Conservation (phyloP, 2,329 filamentous ascomycete species). For the Coniochaeta sp. region DNA sequence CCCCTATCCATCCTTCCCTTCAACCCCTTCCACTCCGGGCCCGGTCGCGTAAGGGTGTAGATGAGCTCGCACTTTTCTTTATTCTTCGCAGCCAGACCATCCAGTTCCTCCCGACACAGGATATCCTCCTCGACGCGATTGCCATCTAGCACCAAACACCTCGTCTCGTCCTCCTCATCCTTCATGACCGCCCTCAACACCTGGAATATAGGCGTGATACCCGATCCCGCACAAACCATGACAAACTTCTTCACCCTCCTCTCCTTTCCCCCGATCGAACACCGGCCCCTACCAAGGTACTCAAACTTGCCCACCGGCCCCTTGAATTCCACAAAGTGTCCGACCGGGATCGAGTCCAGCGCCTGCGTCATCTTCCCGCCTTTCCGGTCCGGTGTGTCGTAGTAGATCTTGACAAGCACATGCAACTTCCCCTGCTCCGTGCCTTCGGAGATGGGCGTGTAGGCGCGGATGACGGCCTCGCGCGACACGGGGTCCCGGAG, state of each 20-base stretch:
- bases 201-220: slow-evolving; percentile 87
- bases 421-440: slow-evolving; percentile 57
- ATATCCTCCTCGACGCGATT: slow-evolving; percentile 76
- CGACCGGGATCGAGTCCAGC: slow-evolving; percentile 64
- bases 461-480: slow-evolving; percentile 74
- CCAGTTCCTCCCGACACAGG: slow-evolving; percentile 67
- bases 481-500: slow-evolving; percentile 62
- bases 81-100: slow-evolving; percentile 48
- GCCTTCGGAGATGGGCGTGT: slow-evolving; percentile 71
- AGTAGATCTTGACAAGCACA: slow-evolving; percentile 78
- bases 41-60: slow-evolving; percentile 60
- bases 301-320: slow-evolving; percentile 82
- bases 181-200: slow-evolving; percentile 68
- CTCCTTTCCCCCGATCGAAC: slow-evolving; percentile 48
- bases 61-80: slow-evolving; percentile 53
- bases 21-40: slow-evolving; percentile 58
- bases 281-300: slow-evolving; percentile 62
- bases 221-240: slow-evolving; percentile 86
- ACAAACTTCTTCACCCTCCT: slow-evolving; percentile 59
- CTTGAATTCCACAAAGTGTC: slow-evolving; percentile 74
- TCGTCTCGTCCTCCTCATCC: slow-evolving; percentile 54
- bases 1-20: slow-evolving; percentile 58
- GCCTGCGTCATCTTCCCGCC: slow-evolving; percentile 80
- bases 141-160: slow-evolving; percentile 68
- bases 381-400: slow-evolving; percentile 42